A percentile compares a stretch with the other conserved stretches of the same genome.
Conservation (phyloP, 2,329 filamentous ascomycete genomes). For the Fusarium keratoplasticum region DNA sequence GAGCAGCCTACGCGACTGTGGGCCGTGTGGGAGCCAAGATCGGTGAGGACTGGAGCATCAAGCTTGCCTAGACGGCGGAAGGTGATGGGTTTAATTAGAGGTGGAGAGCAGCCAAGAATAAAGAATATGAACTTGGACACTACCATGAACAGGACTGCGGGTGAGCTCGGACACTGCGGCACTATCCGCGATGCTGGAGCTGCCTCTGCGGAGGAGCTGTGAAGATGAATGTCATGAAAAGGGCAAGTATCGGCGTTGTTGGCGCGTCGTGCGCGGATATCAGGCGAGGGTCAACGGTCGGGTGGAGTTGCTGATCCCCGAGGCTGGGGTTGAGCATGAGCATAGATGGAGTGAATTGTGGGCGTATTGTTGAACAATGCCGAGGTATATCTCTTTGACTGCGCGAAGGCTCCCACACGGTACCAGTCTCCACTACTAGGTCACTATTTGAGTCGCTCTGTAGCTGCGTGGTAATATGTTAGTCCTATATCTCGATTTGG, state of each 20-base stretch:
- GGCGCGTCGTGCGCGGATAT: constrained; percentile 21
- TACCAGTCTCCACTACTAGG: too few relatives aligned
- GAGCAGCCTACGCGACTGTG: constrained; percentile 64
- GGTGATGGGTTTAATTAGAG: constrained; percentile 28
- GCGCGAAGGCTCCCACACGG: too few relatives aligned
- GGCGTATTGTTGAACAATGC: neutral
- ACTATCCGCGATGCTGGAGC: constrained; percentile 18
- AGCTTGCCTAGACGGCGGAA: constrained; percentile 42
- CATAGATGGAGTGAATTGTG: neutral
- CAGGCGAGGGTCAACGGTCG: constrained; percentile 2
- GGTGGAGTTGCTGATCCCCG: constrained; percentile 15
- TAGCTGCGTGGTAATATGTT: too few relatives aligned
- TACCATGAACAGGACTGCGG: neutral
- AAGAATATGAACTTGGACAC: constrained; percentile 13
- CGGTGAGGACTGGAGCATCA: constrained; percentile 65
- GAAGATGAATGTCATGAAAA: constrained; percentile 6
- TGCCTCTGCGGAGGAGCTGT: neutral
- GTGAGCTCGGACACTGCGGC: constrained; percentile 8
- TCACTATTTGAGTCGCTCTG: too few relatives aligned
- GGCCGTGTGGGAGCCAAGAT: constrained; percentile 64
- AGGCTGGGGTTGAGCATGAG: constrained; percentile 25
- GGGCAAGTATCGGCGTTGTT: constrained; percentile 38
- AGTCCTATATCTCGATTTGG: too few relatives aligned
- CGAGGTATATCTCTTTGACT: too few relatives aligned
- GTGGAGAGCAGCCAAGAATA: constrained; percentile 37